Evolutionary conservation across 306 rosid genomes (phyloP), one percentile per base, ranked within the genome.

Genomic region (Alnus rubra): DNA sequence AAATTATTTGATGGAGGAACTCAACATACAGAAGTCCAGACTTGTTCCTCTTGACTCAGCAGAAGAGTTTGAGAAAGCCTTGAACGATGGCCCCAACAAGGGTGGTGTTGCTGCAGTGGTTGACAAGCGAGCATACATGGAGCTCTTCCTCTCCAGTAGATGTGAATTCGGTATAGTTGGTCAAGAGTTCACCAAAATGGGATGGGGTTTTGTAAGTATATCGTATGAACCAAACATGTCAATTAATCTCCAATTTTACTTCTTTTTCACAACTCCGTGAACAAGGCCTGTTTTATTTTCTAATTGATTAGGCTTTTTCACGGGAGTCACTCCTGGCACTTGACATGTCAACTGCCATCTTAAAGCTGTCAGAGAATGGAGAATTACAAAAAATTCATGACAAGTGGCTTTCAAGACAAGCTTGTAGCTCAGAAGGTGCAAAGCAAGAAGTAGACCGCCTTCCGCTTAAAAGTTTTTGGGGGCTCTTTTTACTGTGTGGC

Each of bases 121-220:
- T 37, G 98, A 88, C 4, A 93, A 93, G 85, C 96, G 88, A 65
- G 89, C 99, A 45, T 93, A 88, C 79, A 76, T 84, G 1, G 98
- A 96, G 80, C 85, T 91, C 67, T 96, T 96, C 92, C 99, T 96
- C 73, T 87, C 98, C 35, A 89, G 81, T 77, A 87, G 86, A 23
- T 96, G 99, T 39, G 85, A 96, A 13, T 90, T 89, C 60, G 84
- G 91, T 72, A 74, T 93, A 63, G 87, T 91, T 2, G 99, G 99
- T 78, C 97, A 86, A 83, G 97, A 93, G 76, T 96, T 96, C 90
- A 93, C 99, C 78, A 88, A 91, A 89, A 88, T 89, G 8, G 97
- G 97, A 5, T 96, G 97, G 98, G 99, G 99, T 84, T 95, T 91
- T 88, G 99, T 96, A 82, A 91, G 99, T 88, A 54, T 76, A 0